These are phyloP conservation scores for Fusarium foetens DNA, from an alignment of 2,329 filamentous ascomycete species.

Conservation along the genomic window DNA sequence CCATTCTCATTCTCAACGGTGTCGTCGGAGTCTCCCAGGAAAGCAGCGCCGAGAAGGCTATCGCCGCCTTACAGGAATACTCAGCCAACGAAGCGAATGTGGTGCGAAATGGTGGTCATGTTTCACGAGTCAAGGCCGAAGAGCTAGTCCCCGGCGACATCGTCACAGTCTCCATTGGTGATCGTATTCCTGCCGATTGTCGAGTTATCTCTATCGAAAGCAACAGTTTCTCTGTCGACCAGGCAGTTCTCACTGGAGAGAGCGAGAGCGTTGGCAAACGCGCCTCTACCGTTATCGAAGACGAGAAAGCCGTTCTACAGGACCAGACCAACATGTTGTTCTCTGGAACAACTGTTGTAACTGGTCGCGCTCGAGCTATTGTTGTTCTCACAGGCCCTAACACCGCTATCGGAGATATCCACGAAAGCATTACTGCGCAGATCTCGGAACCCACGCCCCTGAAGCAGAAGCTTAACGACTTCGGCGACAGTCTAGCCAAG, in stretches of 20 bases:
- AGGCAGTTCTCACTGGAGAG: constrained; percentile 96
- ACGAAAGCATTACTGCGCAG: constrained; percentile 97
- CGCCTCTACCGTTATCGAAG: constrained; percentile 70
- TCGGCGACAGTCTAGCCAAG: constrained; percentile 95
- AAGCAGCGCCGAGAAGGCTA: constrained; percentile 98
- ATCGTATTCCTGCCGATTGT: constrained; percentile 95
- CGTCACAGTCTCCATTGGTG: constrained; percentile 86
- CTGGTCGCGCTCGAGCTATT: constrained; percentile 88
- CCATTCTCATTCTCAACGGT: constrained; percentile 95
- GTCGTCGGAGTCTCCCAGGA: constrained; percentile 98
- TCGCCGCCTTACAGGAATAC: constrained; percentile 97
- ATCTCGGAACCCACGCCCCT: constrained; percentile 97
- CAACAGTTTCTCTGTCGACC: constrained; percentile 97
- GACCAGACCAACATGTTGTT: constrained; percentile 98
- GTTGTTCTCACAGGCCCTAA: constrained; percentile 89
- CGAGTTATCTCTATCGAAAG: constrained; percentile 89
- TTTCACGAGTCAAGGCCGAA: constrained; percentile 91
- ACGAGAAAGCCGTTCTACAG: constrained; percentile 90
- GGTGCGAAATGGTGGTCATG: constrained; percentile 79
- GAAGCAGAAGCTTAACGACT: constrained; percentile 99
- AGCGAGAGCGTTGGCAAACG: constrained; percentile 97
- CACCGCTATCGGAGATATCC: constrained; percentile 97
- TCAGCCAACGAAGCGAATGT: constrained; percentile 98
- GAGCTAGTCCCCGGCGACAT: constrained; percentile 96
- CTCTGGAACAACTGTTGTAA: constrained; percentile 97